Evolutionary conservation across 352 stramenopile genomes (phyloP).

Genomic region (Ochromonadaceae sp.): DNA sequence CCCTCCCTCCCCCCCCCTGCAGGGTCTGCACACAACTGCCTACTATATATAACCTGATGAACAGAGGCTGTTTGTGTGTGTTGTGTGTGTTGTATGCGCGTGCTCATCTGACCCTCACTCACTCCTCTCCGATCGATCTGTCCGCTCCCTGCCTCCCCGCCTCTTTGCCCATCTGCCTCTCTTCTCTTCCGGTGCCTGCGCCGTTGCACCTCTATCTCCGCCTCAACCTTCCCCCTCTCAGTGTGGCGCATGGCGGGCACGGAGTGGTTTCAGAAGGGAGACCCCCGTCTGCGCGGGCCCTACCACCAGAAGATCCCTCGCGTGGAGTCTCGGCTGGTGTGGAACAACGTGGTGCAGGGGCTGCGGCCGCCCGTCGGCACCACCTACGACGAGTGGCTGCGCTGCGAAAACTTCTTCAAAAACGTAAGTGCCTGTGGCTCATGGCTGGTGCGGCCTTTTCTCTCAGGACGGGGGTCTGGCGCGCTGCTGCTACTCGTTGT

Average conservation of each 20-base stretch:
- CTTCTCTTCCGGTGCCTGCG: too few relatives aligned
- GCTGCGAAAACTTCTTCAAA: constrained; percentile 39
- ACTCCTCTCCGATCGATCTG: too few relatives aligned
- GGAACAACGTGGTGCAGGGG: constrained; percentile 35
- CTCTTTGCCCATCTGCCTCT: too few relatives aligned
- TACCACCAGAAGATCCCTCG: constrained; percentile 16
- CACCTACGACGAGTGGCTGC: constrained; percentile 47
- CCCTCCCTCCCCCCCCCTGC: too few relatives aligned
- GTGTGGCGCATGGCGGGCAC: constrained; percentile 31
- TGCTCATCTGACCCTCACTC: too few relatives aligned
- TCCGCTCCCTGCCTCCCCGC: too few relatives aligned
- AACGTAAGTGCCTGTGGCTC: constrained; percentile 27
- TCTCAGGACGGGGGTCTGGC: constrained; percentile 22
- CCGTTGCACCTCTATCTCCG: too few relatives aligned
- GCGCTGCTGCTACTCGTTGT: constrained; percentile 16
- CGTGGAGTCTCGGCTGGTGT: constrained; percentile 37
- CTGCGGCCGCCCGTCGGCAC: constrained; percentile 32
- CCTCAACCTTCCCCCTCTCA: too few relatives aligned
- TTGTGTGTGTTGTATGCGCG: too few relatives aligned
- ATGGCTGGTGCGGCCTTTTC: constrained; percentile 28
- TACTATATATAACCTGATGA: too few relatives aligned
- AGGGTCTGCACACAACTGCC: too few relatives aligned
- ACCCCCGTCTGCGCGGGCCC: constrained; percentile 18
- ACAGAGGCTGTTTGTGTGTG: too few relatives aligned
- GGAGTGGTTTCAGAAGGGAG: not conserved